Evolutionary conservation across 371 early-diverging fungal genomes (phyloP).

Genomic region (Circinella umbellata): DNA sequence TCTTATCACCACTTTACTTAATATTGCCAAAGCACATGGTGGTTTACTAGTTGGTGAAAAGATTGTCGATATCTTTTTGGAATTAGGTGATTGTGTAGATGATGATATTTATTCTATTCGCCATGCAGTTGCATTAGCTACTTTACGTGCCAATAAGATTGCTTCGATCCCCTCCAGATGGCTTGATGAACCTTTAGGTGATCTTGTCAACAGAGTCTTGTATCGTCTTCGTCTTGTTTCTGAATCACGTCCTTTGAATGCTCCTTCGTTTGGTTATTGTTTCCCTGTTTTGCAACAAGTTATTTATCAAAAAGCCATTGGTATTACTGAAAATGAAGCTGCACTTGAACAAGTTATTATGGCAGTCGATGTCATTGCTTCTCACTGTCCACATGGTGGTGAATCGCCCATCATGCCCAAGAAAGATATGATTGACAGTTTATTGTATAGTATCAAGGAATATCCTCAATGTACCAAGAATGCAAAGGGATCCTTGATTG

Average conservation of each 20-base stretch:
- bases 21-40: constrained; percentile 56
- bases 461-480: constrained; percentile 68
- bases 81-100: constrained; percentile 55
- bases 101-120: constrained; percentile 56
- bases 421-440: constrained; percentile 70
- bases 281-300: constrained; percentile 82
- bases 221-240: constrained; percentile 78
- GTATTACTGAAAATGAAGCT: constrained; percentile 49
- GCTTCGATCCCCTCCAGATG: constrained; percentile 71
- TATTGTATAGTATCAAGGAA: constrained; percentile 73
- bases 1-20: constrained; percentile 51
- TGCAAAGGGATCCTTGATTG: constrained; percentile 65
- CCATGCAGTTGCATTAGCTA: constrained; percentile 65
- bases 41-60: constrained; percentile 62
- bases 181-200: constrained; percentile 67
- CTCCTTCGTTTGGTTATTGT: constrained; percentile 81
- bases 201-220: constrained; percentile 72
- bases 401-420: constrained; percentile 72
- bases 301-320: constrained; percentile 71
- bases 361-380: constrained; percentile 76
- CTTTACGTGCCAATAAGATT: constrained; percentile 71
- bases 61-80: constrained; percentile 62
- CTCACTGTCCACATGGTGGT: constrained; percentile 63
- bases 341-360: constrained; percentile 78
- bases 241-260: constrained; percentile 65